Conservation (phyloP, 108 stramenopile species). For the Discostella stelligeroides region DNA sequence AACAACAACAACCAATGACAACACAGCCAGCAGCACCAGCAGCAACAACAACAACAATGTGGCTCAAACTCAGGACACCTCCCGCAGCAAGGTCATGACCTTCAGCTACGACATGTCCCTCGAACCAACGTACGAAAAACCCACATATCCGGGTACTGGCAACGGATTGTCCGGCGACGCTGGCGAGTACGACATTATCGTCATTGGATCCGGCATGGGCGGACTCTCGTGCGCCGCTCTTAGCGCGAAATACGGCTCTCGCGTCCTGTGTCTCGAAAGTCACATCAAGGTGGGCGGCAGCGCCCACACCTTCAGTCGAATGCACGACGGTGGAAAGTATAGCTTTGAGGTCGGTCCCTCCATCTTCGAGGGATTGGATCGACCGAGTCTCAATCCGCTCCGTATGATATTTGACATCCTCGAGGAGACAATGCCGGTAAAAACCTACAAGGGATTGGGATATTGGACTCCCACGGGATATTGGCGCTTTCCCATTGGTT, state of each 20-base stretch:
- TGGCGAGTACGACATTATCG: constrained; percentile 87
- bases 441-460: constrained; percentile 89
- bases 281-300: constrained; percentile 91
- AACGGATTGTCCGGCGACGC: constrained; percentile 81
- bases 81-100: constrained; percentile 88
- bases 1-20: background rate
- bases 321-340: constrained; percentile 90
- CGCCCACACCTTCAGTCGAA: constrained; percentile 83
- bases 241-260: constrained; percentile 82
- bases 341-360: constrained; percentile 89
- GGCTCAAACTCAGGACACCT: constrained; percentile 83
- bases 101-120: constrained; percentile 90
- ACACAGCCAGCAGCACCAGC: too few species aligned
- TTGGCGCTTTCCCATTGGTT: constrained; percentile 91
- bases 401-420: constrained; percentile 91
- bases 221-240: constrained; percentile 84
- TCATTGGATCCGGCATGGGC: constrained; percentile 92
- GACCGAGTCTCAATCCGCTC: constrained; percentile 82
- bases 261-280: constrained; percentile 76
- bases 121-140: constrained; percentile 87
- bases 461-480: constrained; percentile 90
- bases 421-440: constrained; percentile 87
- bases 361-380: constrained; percentile 90
- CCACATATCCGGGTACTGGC: constrained; percentile 90
- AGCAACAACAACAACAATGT: constrained; percentile 77